phyloP scores from a whole-genome alignment of 495 filamentous ascomycete species.

The Penicillium coffeae region DNA sequence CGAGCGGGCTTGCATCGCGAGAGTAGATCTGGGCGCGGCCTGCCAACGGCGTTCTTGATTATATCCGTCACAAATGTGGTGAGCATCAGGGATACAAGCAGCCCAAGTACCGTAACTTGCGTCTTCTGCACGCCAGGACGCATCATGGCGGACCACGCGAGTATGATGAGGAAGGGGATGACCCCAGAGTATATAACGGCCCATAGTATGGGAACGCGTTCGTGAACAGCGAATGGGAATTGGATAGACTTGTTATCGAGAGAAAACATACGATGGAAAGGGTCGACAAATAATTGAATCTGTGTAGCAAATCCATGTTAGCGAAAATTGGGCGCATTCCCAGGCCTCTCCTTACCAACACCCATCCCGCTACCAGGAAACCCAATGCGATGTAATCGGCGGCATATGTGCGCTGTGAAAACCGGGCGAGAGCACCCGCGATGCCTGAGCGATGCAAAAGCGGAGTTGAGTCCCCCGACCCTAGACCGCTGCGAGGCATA shows the following conservation, averaged over 20 bases:
- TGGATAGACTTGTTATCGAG: slow-evolving; percentile 80
- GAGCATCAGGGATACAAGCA: slow-evolving; percentile 72
- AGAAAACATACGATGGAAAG: slow-evolving; percentile 76
- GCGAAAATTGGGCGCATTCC: neutral
- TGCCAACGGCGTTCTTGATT: slow-evolving; percentile 86
- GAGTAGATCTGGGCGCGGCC: slow-evolving; percentile 87
- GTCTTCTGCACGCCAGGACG: slow-evolving; percentile 68
- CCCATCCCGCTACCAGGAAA: slow-evolving; percentile 61
- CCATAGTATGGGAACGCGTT: slow-evolving; percentile 74
- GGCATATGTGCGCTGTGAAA: slow-evolving; percentile 69
- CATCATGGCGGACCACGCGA: slow-evolving; percentile 59
- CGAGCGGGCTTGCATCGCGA: slow-evolving; percentile 73
- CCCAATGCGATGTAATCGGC: slow-evolving; percentile 81
- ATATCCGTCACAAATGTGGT: slow-evolving; percentile 83
- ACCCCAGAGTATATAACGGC: slow-evolving; percentile 73
- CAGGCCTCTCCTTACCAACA: slow-evolving; percentile 48
- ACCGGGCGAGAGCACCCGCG: slow-evolving; percentile 37
- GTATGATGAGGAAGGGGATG: slow-evolving; percentile 62
- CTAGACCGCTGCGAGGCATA: slow-evolving; percentile 33
- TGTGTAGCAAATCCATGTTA: slow-evolving; percentile 19
- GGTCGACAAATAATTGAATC: slow-evolving; percentile 69
- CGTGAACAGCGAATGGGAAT: slow-evolving; percentile 78
- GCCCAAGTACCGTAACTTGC: slow-evolving; percentile 79
- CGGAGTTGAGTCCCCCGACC: slow-evolving; percentile 23
- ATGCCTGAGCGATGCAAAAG: slow-evolving; percentile 29